These are phyloP conservation scores for Pleurozium schreberi DNA, from an alignment of 225 moss, liverwort and hornwort species.

Conservation along the genomic window DNA sequence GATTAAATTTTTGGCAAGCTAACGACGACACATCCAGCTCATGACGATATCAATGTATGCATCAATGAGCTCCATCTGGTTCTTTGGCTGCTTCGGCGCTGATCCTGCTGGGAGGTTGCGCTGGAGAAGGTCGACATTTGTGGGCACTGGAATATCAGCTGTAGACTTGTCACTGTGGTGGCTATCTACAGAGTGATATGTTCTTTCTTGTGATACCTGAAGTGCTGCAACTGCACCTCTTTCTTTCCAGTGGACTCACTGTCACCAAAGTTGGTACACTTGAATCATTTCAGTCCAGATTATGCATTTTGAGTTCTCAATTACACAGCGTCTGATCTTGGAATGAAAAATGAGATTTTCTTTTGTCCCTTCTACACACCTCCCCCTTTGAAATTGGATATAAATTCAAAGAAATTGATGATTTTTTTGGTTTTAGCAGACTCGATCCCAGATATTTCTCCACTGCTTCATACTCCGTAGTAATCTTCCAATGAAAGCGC, in stretches of 20 bases:
- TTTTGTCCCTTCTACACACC: neutral
- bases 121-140: neutral
- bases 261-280: neutral
- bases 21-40: neutral
- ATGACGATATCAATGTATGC: neutral
- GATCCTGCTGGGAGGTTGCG: neutral
- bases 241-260: neutral
- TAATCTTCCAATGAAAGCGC: neutral
- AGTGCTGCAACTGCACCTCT: neutral
- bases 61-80: neutral
- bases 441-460: neutral
- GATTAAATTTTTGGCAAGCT: neutral
- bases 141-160: neutral
- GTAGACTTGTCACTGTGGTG: neutral
- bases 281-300: neutral
- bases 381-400: neutral
- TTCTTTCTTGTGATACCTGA: neutral
- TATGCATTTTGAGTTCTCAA: neutral
- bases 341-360: neutral
- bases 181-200: neutral
- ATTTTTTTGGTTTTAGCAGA: neutral
- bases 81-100: neutral
- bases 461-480: neutral
- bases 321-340: neutral
- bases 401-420: neutral